phyloP scores from a whole-genome alignment of 1,284 basidiomycete genomes.

The Phaffia rhodozyma region DNA sequence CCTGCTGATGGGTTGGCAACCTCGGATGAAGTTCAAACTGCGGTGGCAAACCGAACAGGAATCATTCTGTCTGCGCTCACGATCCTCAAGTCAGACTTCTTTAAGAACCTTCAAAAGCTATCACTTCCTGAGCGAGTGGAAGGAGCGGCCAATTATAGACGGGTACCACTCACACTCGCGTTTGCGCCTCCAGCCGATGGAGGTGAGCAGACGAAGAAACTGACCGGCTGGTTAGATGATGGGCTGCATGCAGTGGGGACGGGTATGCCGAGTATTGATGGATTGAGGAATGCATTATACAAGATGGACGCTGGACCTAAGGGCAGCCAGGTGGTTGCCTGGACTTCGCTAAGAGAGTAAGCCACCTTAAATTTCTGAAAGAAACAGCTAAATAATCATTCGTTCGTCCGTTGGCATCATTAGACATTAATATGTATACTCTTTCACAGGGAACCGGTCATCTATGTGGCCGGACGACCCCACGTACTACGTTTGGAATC shows the following conservation, averaged over 20 bases:
- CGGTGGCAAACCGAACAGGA: conserved; percentile 75
- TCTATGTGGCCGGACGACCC: conserved; percentile 79
- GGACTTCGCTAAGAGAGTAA: conserved; percentile 80
- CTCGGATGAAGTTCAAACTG: conserved; percentile 72
- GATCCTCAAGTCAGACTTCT: conserved; percentile 96
- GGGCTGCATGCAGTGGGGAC: conserved; percentile 73
- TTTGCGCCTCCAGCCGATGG: conserved; percentile 22
- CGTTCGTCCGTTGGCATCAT: neutral
- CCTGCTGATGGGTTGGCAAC: conserved; percentile 62
- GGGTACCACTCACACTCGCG: conserved; percentile 53
- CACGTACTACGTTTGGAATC: conserved; percentile 87
- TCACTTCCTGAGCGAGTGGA: conserved; percentile 88
- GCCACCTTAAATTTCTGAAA: conserved; percentile 7
- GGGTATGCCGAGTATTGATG: conserved; percentile 79
- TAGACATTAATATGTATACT: conserved; percentile 2
- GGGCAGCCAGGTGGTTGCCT: conserved; percentile 61
- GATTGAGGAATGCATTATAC: conserved; percentile 72
- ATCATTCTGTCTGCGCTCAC: conserved; percentile 77
- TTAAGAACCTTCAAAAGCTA: conserved; percentile 89
- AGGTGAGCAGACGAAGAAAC: conserved; percentile 1
- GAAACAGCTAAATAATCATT: neutral
- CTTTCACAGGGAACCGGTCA: conserved; percentile 66
- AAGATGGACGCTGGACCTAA: conserved; percentile 66
- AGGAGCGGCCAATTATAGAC: conserved; percentile 82
- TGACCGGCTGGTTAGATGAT: conserved; percentile 26